Evolutionary conservation across 441 rosid species (phyloP).

Genomic region (Adansonia gregorii): DNA sequence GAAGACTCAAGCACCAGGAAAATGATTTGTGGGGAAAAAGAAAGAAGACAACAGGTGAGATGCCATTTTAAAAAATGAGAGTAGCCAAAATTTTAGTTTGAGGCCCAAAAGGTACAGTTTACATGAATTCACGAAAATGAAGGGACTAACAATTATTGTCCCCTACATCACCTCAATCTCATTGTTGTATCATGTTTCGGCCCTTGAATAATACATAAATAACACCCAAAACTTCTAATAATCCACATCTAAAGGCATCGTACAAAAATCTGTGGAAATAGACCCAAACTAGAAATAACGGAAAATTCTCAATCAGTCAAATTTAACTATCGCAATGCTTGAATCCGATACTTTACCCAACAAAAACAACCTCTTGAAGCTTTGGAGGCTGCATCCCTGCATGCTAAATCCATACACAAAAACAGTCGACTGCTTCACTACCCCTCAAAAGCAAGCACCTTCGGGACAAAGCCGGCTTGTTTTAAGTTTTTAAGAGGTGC

Average conservation of each 20-base stretch:
- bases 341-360: constrained; percentile 2
- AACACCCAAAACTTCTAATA: constrained; percentile 15
- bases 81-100: background rate
- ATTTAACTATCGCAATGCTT: constrained; percentile 13
- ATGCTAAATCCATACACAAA: constrained; percentile 27
- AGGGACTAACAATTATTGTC: constrained; percentile 16
- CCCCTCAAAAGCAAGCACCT: constrained; percentile 17
- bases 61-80: constrained; percentile 13
- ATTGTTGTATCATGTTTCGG: constrained; percentile 21
- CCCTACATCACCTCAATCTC: constrained; percentile 25
- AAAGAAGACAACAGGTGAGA: too few species aligned
- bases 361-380: constrained; percentile 25
- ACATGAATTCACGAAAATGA: background rate
- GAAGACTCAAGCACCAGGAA: background rate
- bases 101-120: background rate
- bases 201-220: constrained; percentile 2
- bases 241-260: constrained; percentile 23
- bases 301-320: constrained; percentile 18
- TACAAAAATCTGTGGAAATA: constrained; percentile 30
- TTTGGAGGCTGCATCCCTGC: constrained; percentile 33
- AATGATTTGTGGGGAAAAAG: background rate
- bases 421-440: background rate
- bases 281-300: constrained; percentile 21
- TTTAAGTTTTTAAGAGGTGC: constrained; percentile 24
- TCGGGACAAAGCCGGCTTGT: constrained; percentile 18